Percentiles rank a stretch among this genome's conserved stretches.
phyloP scores from a whole-genome alignment of 139 green algal genomes.

The Zygnema cylindricum region DNA sequence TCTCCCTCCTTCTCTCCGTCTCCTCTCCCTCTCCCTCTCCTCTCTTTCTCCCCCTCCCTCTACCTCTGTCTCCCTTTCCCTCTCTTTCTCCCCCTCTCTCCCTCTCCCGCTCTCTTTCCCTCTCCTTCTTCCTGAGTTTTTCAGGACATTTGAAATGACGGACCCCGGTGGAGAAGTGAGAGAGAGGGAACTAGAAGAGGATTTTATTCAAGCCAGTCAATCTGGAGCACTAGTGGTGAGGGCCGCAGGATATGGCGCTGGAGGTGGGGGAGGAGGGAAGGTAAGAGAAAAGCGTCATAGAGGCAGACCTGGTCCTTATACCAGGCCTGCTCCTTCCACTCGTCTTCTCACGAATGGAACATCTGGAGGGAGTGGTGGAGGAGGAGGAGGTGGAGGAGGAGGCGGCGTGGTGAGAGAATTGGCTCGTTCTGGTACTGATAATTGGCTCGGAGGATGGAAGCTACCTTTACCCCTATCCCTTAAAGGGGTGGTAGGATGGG shows the following conservation, averaged over 20 bases:
- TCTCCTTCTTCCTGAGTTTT: neutral
- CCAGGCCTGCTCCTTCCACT: no score
- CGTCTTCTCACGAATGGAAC: no score
- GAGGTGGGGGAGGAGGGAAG: no score
- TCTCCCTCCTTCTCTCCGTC: constrained; percentile 17
- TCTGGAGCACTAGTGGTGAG: no score
- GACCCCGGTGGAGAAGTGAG: neutral
- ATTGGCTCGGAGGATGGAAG: no score
- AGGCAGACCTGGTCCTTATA: no score
- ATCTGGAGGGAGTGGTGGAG: no score
- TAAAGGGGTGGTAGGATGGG: neutral
- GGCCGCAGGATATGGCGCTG: no score
- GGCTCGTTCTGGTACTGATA: no score
- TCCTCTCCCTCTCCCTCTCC: neutral
- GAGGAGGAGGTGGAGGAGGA: no score
- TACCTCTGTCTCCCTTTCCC: neutral
- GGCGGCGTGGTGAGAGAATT: no score
- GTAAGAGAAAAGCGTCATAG: no score
- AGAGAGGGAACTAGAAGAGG: neutral
- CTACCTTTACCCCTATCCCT: constrained; percentile 7
- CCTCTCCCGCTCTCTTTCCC: neutral
- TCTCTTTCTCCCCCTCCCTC: neutral
- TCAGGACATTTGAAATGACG: constrained; percentile 19
- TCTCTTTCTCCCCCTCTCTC: neutral
- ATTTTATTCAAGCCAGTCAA: neutral